Evolutionary conservation across 768 basidiomycete species (phyloP).

Genomic region (Phylloporus rhodoxanthus): DNA sequence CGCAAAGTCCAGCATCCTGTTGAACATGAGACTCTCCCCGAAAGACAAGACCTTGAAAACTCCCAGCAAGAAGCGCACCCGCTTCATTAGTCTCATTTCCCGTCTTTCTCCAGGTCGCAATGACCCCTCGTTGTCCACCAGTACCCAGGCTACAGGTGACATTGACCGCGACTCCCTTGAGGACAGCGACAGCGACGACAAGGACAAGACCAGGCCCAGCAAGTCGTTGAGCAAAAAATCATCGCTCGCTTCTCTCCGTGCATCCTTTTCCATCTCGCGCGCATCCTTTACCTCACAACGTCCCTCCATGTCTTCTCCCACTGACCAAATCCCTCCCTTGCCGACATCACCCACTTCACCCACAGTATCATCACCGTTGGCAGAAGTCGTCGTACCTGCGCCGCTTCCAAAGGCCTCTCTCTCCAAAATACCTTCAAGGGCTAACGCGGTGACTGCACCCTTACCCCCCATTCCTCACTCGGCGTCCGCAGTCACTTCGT

Average conservation of each 20-base stretch:
- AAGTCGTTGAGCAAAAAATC: conserved; percentile 27
- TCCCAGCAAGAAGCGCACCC: conserved; percentile 25
- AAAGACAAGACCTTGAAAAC: conserved; percentile 22
- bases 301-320: conserved; percentile 12
- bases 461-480: conserved; percentile 29
- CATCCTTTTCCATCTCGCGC: conserved; percentile 28
- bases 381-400: background rate
- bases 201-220: conserved; percentile 7
- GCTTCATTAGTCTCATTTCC: conserved; percentile 30
- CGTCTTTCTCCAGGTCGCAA: conserved; percentile 27
- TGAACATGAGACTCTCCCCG: conserved; percentile 11
- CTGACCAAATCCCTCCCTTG: conserved; percentile 25
- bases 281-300: conserved; percentile 27
- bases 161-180: conserved; percentile 9
- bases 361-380: conserved; percentile 5
- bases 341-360: conserved; percentile 28
- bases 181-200: conserved; percentile 22
- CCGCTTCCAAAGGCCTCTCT: conserved; percentile 6
- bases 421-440: conserved; percentile 22
- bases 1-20: conserved; percentile 1
- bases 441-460: conserved; percentile 1
- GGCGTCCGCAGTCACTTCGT: conserved; percentile 23
- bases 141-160: conserved; percentile 2
- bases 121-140: conserved; percentile 11
- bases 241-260: conserved; percentile 26